A percentile compares a stretch with the other conserved stretches of the same genome.
phyloP scores from a whole-genome alignment of 495 filamentous ascomycete species.

The Chaetomium tenue region DNA sequence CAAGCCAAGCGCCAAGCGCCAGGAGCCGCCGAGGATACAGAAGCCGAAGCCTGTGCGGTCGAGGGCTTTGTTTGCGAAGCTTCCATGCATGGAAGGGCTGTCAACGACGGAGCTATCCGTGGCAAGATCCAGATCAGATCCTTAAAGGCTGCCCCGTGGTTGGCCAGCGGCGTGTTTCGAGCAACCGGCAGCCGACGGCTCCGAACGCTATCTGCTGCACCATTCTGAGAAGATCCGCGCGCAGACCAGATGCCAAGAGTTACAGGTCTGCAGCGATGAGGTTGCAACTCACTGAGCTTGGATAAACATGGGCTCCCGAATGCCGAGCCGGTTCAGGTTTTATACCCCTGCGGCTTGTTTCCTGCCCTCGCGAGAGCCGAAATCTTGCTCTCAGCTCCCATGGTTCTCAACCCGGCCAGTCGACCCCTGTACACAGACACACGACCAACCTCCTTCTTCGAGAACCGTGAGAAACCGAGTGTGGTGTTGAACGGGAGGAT shows the following conservation, averaged over 20 bases:
- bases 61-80: not conserved
- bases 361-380: not conserved
- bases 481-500: not conserved
- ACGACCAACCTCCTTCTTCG: not conserved
- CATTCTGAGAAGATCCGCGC: slow-evolving; percentile 24
- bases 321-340: slow-evolving; percentile 9
- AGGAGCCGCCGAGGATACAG: too few species aligned
- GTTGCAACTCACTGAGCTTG: not conserved
- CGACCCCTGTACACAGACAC: not conserved
- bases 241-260: slow-evolving; percentile 18
- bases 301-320: not conserved
- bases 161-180: slow-evolving; percentile 28
- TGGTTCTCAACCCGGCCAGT: not conserved
- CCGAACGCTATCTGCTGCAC: slow-evolving; percentile 24
- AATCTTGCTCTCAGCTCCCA: not conserved
- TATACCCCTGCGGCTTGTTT: not conserved
- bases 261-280: slow-evolving; percentile 16
- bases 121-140: slow-evolving; percentile 12
- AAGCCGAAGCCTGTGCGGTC: not conserved
- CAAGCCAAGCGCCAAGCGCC: not conserved
- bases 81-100: slow-evolving; percentile 19
- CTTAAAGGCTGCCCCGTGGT: slow-evolving; percentile 2
- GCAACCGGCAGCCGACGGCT: slow-evolving; percentile 21
- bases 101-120: slow-evolving; percentile 2
- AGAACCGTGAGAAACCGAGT: not conserved